These are phyloP conservation scores for Cladobotryum mycophilum DNA, from an alignment of 2,329 filamentous ascomycete genomes.

Conservation along the genomic window DNA sequence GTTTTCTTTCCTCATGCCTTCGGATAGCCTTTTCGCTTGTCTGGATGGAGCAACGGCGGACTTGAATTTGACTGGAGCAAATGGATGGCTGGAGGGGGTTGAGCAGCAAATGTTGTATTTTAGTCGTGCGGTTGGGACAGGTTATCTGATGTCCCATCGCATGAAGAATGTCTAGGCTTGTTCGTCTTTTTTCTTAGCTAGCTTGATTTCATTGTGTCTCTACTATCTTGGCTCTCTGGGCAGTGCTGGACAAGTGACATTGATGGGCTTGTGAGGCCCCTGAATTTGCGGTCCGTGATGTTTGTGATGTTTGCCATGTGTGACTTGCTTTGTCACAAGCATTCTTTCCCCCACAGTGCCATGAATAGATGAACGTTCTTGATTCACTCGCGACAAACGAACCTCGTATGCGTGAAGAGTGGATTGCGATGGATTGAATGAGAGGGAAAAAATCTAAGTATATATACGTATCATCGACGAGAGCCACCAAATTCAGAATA, in stretches of 20 bases:
- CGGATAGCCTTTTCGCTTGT: slow-evolving; percentile 23
- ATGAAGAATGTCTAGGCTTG: slow-evolving; percentile 24
- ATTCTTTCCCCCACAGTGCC: too few species aligned
- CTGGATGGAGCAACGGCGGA: slow-evolving; percentile 27
- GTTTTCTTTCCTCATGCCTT: slow-evolving; percentile 20
- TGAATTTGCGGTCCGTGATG: too few species aligned
- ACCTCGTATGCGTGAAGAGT: too few species aligned
- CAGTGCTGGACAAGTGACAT: too few species aligned
- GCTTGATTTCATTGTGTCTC: slow-evolving; percentile 31
- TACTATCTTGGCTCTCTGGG: slow-evolving; percentile 13
- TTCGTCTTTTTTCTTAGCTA: slow-evolving; percentile 33
- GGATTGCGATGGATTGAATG: too few species aligned
- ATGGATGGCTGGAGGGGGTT: slow-evolving; percentile 22
- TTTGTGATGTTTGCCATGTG: too few species aligned
- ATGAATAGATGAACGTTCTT: too few species aligned
- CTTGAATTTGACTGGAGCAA: slow-evolving; percentile 29
- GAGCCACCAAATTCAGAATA: not conserved
- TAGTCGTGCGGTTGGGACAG: slow-evolving; percentile 29
- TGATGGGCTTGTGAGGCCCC: too few species aligned
- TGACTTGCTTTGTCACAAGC: too few species aligned
- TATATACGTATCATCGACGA: not conserved
- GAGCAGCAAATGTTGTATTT: slow-evolving; percentile 35
- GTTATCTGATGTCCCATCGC: slow-evolving; percentile 27
- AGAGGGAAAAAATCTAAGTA: not conserved
- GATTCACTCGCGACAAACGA: too few species aligned